Conservation (phyloP, 1,139 yeast species). For the Pichia terricola region DNA sequence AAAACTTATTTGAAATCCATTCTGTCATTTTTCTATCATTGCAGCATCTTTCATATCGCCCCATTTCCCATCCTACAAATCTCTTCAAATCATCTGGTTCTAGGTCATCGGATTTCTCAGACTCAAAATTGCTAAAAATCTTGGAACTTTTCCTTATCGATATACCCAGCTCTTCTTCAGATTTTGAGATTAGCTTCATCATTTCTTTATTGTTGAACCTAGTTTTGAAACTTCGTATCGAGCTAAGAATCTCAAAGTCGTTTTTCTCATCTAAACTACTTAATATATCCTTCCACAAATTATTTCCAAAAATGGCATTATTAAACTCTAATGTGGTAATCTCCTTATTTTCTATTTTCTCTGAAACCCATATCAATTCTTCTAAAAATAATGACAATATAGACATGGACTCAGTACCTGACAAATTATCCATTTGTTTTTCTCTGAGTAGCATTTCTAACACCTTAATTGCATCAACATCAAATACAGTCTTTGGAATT, state of each 20-base stretch:
- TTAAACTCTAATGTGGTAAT: slow-evolving; percentile 2
- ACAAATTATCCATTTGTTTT: slow-evolving; percentile 8
- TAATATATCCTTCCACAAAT: slow-evolving; percentile 2
- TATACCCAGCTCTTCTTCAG: slow-evolving; percentile 21
- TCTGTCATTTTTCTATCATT: slow-evolving; percentile 4
- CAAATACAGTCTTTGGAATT: neutral
- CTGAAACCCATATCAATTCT: slow-evolving; percentile 8
- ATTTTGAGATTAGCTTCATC: slow-evolving; percentile 7
- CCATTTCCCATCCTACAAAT: slow-evolving; percentile 6
- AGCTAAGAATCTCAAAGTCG: neutral
- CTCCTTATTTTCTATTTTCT: neutral
- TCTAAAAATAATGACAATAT: slow-evolving; percentile 6
- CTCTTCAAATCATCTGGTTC: slow-evolving; percentile 3
- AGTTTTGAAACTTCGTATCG: neutral
- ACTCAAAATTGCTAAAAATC: slow-evolving; percentile 21
- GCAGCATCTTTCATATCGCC: slow-evolving; percentile 9
- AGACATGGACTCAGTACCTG: slow-evolving; percentile 16
- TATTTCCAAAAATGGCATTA: slow-evolving; percentile 5
- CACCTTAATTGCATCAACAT: slow-evolving; percentile 4
- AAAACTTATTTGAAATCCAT: slow-evolving; percentile 21
- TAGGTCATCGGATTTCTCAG: too few species aligned
- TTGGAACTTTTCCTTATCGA: slow-evolving; percentile 19
- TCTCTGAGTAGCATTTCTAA: slow-evolving; percentile 5
- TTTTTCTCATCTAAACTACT: neutral
- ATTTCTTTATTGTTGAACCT: slow-evolving; percentile 1